Evolutionary conservation across 2,329 filamentous ascomycete genomes (phyloP).

Genomic region (Lachnellula hyalina): DNA sequence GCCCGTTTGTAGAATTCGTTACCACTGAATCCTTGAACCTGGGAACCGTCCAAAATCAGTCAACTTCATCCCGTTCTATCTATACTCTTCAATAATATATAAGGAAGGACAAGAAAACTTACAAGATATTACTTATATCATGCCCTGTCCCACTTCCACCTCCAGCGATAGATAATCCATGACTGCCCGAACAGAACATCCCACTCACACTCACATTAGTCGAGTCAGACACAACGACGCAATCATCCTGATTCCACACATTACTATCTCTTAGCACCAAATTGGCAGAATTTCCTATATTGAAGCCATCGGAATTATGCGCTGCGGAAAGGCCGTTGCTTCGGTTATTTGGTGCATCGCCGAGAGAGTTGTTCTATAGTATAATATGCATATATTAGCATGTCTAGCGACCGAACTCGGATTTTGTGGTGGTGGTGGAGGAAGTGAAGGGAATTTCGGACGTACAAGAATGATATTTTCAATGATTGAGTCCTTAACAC

Average conservation of each 20-base stretch:
- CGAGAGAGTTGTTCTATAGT: slow-evolving; percentile 33
- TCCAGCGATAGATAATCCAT: slow-evolving; percentile 9
- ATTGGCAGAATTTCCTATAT: slow-evolving; percentile 29
- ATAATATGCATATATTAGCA: no score
- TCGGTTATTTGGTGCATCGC: slow-evolving; percentile 32
- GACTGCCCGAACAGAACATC: slow-evolving; percentile 8
- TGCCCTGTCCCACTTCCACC: slow-evolving; percentile 5
- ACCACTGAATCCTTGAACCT: slow-evolving; percentile 23
- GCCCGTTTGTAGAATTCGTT: slow-evolving; percentile 28
- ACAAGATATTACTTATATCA: slow-evolving; percentile 11
- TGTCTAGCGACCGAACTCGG: no score
- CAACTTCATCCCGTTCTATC: background rate
- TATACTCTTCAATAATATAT: no score
- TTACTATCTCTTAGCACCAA: slow-evolving; percentile 26
- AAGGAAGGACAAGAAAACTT: background rate
- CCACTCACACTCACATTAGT: slow-evolving; percentile 8
- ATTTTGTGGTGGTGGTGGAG: no score
- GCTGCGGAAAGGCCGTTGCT: slow-evolving; percentile 33
- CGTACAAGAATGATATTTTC: slow-evolving; percentile 31
- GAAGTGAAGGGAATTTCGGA: no score
- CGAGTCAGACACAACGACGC: slow-evolving; percentile 21
- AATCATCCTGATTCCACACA: slow-evolving; percentile 33
- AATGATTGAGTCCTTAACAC: slow-evolving; percentile 30
- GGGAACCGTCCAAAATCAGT: background rate
- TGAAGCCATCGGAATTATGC: slow-evolving; percentile 35